These are phyloP conservation scores for Chlorophyllum brunneum DNA, from an alignment of 768 basidiomycete genomes.

Conservation along the genomic window DNA sequence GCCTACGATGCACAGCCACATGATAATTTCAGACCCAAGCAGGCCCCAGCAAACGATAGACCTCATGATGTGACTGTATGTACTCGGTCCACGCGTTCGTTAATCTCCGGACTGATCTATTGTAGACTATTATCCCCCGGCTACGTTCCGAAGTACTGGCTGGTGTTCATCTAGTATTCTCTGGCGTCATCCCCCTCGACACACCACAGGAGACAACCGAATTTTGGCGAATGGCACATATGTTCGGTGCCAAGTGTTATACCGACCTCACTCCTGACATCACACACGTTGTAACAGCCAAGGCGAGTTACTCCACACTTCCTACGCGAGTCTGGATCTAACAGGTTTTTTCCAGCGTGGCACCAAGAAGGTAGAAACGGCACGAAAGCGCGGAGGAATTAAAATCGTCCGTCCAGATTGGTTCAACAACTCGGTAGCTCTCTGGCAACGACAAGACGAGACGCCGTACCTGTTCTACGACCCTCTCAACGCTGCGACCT, in stretches of 20 bases:
- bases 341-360: slow-evolving; percentile 50
- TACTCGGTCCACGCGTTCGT: slow-evolving; percentile 13
- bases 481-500: slow-evolving; percentile 33
- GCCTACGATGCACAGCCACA: slow-evolving; percentile 49
- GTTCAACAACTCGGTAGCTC: slow-evolving; percentile 86
- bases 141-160: slow-evolving; percentile 75
- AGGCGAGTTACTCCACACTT: slow-evolving; percentile 41
- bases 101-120: slow-evolving; percentile 3
- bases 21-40: slow-evolving; percentile 26
- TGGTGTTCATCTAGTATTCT: slow-evolving; percentile 84
- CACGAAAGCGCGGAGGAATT: slow-evolving; percentile 70
- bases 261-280: slow-evolving; percentile 60
- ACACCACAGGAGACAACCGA: slow-evolving; percentile 74
- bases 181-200: slow-evolving; percentile 92
- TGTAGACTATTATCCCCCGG: slow-evolving; percentile 78
- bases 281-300: slow-evolving; percentile 91
- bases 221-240: slow-evolving; percentile 80
- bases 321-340: slow-evolving; percentile 7
- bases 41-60: slow-evolving; percentile 19
- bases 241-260: slow-evolving; percentile 84
- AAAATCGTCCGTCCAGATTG: slow-evolving; percentile 86
- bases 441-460: slow-evolving; percentile 85
- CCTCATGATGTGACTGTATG: slow-evolving; percentile 77
- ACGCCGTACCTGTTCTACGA: slow-evolving; percentile 69
- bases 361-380: slow-evolving; percentile 88